phyloP scores from a whole-genome alignment of 371 early-diverging fungal genomes.

The Polyrhizophydium stewartii region DNA sequence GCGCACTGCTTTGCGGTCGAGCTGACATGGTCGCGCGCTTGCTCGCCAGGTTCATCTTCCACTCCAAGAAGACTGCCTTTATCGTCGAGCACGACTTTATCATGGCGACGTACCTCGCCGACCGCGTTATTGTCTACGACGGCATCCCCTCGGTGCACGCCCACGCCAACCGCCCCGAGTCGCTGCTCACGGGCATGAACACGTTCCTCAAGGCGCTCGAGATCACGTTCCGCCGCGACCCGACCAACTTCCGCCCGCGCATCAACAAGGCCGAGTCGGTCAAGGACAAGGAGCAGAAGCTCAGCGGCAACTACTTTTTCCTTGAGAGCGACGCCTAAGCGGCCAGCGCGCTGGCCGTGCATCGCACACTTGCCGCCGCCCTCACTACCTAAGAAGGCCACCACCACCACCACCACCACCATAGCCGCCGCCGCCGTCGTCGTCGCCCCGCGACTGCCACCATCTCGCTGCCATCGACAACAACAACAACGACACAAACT shows the following conservation, averaged over 20 bases:
- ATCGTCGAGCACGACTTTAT: conserved; percentile 99
- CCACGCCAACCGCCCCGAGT: conserved; percentile 82
- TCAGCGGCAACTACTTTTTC: conserved; percentile 29
- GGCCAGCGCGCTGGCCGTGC: background rate
- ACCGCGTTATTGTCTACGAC: conserved; percentile 98
- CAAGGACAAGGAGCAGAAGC: conserved; percentile 98
- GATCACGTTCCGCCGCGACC: conserved; percentile 99
- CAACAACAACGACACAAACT: too few relatives aligned
- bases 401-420: too few relatives aligned
- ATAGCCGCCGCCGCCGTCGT: too few relatives aligned
- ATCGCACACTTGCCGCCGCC: too few relatives aligned
- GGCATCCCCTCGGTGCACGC: conserved; percentile 93
- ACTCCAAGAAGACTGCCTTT: conserved; percentile 98
- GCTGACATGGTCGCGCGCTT: conserved; percentile 23
- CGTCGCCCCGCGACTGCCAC: too few relatives aligned
- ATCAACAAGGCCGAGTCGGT: conserved; percentile 98
- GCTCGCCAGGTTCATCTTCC: conserved; percentile 98
- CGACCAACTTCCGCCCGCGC: conserved; percentile 97
- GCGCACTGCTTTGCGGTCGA: background rate
- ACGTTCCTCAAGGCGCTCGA: conserved; percentile 91
- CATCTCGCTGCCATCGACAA: too few relatives aligned
- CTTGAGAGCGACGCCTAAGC: conserved; percentile 1
- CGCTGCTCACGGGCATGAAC: conserved; percentile 97
- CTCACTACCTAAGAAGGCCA: too few relatives aligned
- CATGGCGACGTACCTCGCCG: conserved; percentile 99